A percentile compares a stretch with the other conserved stretches of the same genome.
These are phyloP conservation scores for Starmerella kuoi DNA, from an alignment of 805 yeast species.

Conservation along the genomic window DNA sequence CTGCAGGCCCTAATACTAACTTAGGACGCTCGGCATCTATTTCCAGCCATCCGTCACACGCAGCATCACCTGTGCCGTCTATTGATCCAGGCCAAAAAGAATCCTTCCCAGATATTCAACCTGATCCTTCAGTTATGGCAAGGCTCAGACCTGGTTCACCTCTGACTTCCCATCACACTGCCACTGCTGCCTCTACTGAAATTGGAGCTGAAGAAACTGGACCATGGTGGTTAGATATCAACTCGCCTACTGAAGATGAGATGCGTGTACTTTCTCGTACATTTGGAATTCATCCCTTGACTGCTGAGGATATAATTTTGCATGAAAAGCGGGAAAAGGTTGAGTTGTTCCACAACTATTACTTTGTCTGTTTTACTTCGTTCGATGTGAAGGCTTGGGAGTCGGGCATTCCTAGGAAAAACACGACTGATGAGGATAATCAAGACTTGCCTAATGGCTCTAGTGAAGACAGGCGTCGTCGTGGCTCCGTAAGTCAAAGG, in stretches of 20 bases:
- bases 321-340: constrained; percentile 95
- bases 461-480: constrained; percentile 7
- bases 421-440: background rate
- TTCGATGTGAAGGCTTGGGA: constrained; percentile 42
- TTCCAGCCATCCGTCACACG: background rate
- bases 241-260: constrained; percentile 91
- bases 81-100: constrained; percentile 7
- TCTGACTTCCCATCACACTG: background rate
- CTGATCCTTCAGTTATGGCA: constrained; percentile 2
- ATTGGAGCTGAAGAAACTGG: background rate
- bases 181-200: constrained; percentile 2
- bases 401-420: background rate
- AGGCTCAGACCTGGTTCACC: background rate
- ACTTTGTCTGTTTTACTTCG: constrained; percentile 78
- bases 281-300: constrained; percentile 89
- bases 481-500: constrained; percentile 14
- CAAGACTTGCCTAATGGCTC: background rate
- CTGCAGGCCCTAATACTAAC: background rate
- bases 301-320: constrained; percentile 85
- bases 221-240: constrained; percentile 84
- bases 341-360: constrained; percentile 80
- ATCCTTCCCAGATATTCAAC: constrained; percentile 11
- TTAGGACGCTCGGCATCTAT: background rate
- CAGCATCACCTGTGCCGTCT: background rate
- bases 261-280: constrained; percentile 84